Evolutionary conservation across 2,329 filamentous ascomycete species (phyloP).

Genomic region (Paraphaeosphaeria sporulosa): DNA sequence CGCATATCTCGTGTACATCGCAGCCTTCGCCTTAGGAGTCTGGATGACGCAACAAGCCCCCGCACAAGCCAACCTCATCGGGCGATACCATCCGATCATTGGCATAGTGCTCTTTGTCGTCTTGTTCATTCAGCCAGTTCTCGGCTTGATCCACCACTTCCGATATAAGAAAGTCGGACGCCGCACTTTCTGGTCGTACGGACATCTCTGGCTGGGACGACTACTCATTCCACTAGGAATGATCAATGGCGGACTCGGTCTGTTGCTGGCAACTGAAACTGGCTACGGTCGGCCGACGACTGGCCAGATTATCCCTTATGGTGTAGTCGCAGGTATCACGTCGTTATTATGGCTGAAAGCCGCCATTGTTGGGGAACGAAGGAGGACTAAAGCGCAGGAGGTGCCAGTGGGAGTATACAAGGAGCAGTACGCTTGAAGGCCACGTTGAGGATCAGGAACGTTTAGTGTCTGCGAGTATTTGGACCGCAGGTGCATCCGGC

Average conservation of each 20-base stretch:
- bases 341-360: slow-evolving; percentile 43
- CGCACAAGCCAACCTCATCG: slow-evolving; percentile 27
- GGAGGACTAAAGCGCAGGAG: slow-evolving; percentile 21
- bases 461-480: not conserved
- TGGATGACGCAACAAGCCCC: slow-evolving; percentile 48
- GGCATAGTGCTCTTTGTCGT: slow-evolving; percentile 57
- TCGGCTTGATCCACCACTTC: slow-evolving; percentile 60
- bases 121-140: slow-evolving; percentile 61
- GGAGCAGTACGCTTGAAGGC: slow-evolving; percentile 25
- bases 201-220: slow-evolving; percentile 63
- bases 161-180: slow-evolving; percentile 55
- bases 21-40: slow-evolving; percentile 59
- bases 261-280: slow-evolving; percentile 40
- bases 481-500: not conserved
- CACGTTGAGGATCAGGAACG: not conserved
- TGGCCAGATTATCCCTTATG: slow-evolving; percentile 43
- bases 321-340: slow-evolving; percentile 43
- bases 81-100: slow-evolving; percentile 58
- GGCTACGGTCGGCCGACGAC: slow-evolving; percentile 33
- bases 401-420: slow-evolving; percentile 22
- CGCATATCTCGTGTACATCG: slow-evolving; percentile 53
- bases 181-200: slow-evolving; percentile 54
- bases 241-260: slow-evolving; percentile 62
- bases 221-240: slow-evolving; percentile 59
- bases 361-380: slow-evolving; percentile 39